phyloP scores from a whole-genome alignment of 345 rosid genomes.

The Brassica napus region DNA sequence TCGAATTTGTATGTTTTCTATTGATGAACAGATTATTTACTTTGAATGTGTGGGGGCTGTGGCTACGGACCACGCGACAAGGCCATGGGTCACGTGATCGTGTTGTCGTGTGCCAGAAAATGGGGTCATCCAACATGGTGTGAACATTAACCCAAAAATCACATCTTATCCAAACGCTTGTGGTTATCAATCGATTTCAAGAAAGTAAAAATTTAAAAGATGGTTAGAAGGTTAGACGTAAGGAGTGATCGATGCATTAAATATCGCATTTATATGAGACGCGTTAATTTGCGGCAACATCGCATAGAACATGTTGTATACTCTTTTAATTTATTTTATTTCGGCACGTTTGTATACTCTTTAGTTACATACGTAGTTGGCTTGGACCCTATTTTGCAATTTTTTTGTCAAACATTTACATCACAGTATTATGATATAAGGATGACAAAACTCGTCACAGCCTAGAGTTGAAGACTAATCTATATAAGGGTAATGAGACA shows the following conservation, averaged over 20 bases:
- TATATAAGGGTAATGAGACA: constrained; percentile 8
- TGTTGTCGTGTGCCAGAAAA: neutral
- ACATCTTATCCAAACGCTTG: neutral
- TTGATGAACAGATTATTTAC: neutral
- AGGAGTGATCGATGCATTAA: constrained; percentile 2
- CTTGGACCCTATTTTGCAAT: neutral
- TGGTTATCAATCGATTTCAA: neutral
- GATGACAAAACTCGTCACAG: constrained; percentile 5
- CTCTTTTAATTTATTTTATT: neutral
- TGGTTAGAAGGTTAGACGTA: neutral
- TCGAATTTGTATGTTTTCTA: neutral
- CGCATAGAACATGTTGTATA: neutral
- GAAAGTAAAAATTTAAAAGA: neutral
- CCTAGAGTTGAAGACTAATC: neutral
- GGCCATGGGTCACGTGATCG: neutral
- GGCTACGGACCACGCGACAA: constrained; percentile 10
- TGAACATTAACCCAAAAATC: neutral
- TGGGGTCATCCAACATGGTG: neutral
- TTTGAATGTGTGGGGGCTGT: neutral
- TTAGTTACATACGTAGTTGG: too few species aligned
- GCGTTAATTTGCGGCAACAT: neutral
- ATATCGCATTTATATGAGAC: neutral
- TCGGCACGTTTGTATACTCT: too few species aligned
- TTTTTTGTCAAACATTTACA: neutral
- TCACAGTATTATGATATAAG: too few species aligned